Evolutionary conservation across 1,284 basidiomycete genomes (phyloP), one percentile per base, ranked within the genome.

Genomic region (Tylopilus orsonianus): DNA sequence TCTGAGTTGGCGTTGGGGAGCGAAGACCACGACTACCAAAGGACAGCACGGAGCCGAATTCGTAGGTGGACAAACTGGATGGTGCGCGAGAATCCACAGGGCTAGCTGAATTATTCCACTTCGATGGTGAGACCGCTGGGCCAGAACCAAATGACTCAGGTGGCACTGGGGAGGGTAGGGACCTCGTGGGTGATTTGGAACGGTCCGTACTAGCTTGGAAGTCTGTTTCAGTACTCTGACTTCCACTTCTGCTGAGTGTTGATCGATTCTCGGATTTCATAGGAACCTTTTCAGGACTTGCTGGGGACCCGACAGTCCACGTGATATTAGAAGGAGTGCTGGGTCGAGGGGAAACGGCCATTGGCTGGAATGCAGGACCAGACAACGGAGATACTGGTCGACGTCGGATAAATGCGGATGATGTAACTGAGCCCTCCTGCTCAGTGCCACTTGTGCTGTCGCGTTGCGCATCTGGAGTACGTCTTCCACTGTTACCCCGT

Each of bases 311-410:
- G 35, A 66, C 54, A 33, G 71, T 74, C 81, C 86, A 89, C 18
- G 80, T 79, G 44, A 88, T 75, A 59, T 84, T 87, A 2, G 87
- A 89, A 29, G 87, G 87, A 4, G 87, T 89, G 45, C 72, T 70
- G 30, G 87, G 83, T 46, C 85, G 77, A 52, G 84, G 80, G 42
- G 79, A 74, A 26, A 75, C 72, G 8, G 74, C 59, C 69, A 85
- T 72, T 7, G 83, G 74, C 64, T 85, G 85, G 64, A 75, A 87
- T 4, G 79, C 68, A 24, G 75, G 71, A 20, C 73, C 74, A 24
- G 84, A 75, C 27, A 87, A 72, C 7, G 87, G 86, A 20, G 86
- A 88, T 23, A 75, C 75, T 38, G 86, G 85, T 44, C 85, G 73
- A 23, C 81, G 77, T 56, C 83, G 72, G 47, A 71, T 71, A 32